Percentiles rank a stretch among this genome's conserved stretches.
These are phyloP conservation scores for Agrocybe praecox DNA, from an alignment of 768 basidiomycete species.

Conservation along the genomic window DNA sequence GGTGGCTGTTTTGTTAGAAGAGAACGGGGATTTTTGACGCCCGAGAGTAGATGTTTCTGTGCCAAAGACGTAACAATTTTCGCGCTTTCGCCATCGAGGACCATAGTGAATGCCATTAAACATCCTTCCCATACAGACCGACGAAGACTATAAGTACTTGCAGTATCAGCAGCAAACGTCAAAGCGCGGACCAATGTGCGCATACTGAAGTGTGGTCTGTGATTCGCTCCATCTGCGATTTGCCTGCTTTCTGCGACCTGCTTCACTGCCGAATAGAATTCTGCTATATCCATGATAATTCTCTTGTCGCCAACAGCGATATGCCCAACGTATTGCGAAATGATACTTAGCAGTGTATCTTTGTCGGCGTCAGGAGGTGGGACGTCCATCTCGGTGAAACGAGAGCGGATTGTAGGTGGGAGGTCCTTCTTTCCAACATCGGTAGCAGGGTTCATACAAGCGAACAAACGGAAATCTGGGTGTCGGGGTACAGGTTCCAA, in stretches of 20 bases:
- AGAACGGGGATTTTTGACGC: slow-evolving; percentile 80
- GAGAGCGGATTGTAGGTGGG: slow-evolving; percentile 83
- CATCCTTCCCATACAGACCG: slow-evolving; percentile 95
- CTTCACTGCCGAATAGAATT: slow-evolving; percentile 87
- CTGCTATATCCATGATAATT: slow-evolving; percentile 87
- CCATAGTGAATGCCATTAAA: slow-evolving; percentile 98
- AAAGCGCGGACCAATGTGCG: slow-evolving; percentile 90
- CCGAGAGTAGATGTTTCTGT: slow-evolving; percentile 75
- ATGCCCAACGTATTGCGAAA: slow-evolving; percentile 87
- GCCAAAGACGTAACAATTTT: slow-evolving; percentile 67
- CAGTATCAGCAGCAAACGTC: slow-evolving; percentile 85
- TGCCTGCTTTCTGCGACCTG: slow-evolving; percentile 68
- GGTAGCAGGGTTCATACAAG: slow-evolving; percentile 99
- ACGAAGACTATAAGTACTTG: slow-evolving; percentile 74
- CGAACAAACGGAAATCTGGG: slow-evolving; percentile 94
- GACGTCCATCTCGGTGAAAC: slow-evolving; percentile 96
- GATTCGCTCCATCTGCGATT: slow-evolving; percentile 93
- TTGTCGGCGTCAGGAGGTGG: slow-evolving; percentile 91
- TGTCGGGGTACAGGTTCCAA: slow-evolving; percentile 90
- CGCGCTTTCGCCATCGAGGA: slow-evolving; percentile 74
- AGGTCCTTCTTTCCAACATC: slow-evolving; percentile 99
- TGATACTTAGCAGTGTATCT: slow-evolving; percentile 86
- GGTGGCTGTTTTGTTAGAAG: slow-evolving; percentile 72
- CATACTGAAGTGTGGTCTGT: slow-evolving; percentile 95
- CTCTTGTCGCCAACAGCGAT: slow-evolving; percentile 83